These are phyloP conservation scores for Pythium pyrilobum DNA, from an alignment of 352 stramenopile species.

Conservation along the genomic window DNA sequence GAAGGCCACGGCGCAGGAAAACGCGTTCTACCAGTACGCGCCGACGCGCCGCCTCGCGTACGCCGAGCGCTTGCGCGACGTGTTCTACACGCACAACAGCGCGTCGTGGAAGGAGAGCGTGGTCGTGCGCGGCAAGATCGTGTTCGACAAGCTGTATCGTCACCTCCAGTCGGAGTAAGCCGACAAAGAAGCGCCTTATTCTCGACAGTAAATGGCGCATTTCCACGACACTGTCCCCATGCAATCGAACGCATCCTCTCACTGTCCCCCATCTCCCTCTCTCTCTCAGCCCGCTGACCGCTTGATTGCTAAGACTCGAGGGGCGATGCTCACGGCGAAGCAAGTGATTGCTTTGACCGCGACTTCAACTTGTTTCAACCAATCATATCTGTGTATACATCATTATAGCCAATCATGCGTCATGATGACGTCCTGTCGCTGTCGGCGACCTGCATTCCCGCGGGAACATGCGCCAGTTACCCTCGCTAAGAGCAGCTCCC, in stretches of 20 bases:
- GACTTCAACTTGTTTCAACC: not conserved
- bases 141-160: conserved; percentile 56
- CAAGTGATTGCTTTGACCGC: not conserved
- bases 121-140: conserved; percentile 34
- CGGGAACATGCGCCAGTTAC: not conserved
- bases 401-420: not conserved
- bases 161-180: too few relatives aligned
- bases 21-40: conserved; percentile 46
- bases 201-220: too few relatives aligned
- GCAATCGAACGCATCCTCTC: too few relatives aligned
- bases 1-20: conserved; percentile 57
- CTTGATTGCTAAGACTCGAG: too few relatives aligned
- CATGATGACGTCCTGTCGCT: not conserved
- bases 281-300: too few relatives aligned
- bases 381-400: not conserved
- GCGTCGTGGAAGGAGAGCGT: conserved; percentile 57
- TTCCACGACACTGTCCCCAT: too few relatives aligned
- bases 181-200: too few relatives aligned
- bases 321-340: not conserved
- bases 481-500: not conserved
- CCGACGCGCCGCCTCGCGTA: conserved; percentile 41
- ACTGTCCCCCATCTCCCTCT: too few relatives aligned
- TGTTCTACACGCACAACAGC: conserved; percentile 76
- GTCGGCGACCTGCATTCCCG: not conserved
- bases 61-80: conserved; percentile 59